These are phyloP conservation scores for Wallacemonas sp. DNA, from an alignment of 208 protist genomes.

Conservation along the genomic window DNA sequence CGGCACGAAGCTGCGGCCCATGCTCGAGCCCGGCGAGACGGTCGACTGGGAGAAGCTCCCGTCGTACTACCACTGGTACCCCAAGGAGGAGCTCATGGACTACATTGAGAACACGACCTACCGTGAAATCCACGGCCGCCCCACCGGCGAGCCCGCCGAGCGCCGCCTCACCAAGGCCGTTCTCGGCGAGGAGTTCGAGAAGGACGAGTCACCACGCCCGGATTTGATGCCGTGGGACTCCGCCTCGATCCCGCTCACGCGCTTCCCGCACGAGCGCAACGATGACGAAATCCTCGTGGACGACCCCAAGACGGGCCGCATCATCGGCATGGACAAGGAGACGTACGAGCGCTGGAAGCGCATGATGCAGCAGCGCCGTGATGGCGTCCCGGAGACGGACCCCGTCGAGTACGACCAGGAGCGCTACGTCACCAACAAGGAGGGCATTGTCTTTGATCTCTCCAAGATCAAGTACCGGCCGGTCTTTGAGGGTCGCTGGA, in stretches of 20 bases:
- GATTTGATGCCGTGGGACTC: slow-evolving; percentile 82
- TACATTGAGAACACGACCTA: slow-evolving; percentile 89
- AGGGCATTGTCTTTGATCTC: slow-evolving; percentile 84
- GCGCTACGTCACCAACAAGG: slow-evolving; percentile 87
- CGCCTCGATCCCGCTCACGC: slow-evolving; percentile 82
- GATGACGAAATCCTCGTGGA: slow-evolving; percentile 87
- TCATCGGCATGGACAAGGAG: slow-evolving; percentile 85
- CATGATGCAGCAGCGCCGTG: slow-evolving; percentile 83
- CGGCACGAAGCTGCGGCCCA: slow-evolving; percentile 80
- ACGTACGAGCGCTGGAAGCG: slow-evolving; percentile 83
- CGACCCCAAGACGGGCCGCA: slow-evolving; percentile 85
- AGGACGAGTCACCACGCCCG: slow-evolving; percentile 54
- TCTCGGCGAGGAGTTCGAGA: slow-evolving; percentile 27
- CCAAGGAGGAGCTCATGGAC: slow-evolving; percentile 83
- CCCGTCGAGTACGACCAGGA: slow-evolving; percentile 91
- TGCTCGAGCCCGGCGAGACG: slow-evolving; percentile 82
- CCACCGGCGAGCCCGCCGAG: slow-evolving; percentile 58
- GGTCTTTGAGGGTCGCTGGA: slow-evolving; percentile 86
- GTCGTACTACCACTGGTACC: slow-evolving; percentile 91
- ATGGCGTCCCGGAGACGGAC: slow-evolving; percentile 68
- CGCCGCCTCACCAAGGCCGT: slow-evolving; percentile 42
- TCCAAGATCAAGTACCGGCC: slow-evolving; percentile 89
- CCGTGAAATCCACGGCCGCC: slow-evolving; percentile 72
- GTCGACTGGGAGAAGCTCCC: slow-evolving; percentile 87
- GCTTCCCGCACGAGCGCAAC: slow-evolving; percentile 84